These are phyloP conservation scores for Pichia sp. DNA, from an alignment of 1,139 yeast genomes.

Conservation along the genomic window DNA sequence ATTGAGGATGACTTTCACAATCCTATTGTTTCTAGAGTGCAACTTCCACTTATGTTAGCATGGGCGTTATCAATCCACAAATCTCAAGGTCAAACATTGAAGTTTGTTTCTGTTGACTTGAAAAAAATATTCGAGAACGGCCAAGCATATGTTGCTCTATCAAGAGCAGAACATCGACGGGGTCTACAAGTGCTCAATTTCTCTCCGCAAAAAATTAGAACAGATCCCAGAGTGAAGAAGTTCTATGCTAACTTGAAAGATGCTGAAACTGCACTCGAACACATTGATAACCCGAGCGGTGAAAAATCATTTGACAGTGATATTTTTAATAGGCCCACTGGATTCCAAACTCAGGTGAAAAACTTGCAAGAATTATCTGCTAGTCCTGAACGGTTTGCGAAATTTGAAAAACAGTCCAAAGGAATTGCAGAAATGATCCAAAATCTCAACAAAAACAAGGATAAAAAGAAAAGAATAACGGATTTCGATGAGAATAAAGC, in stretches of 20 bases:
- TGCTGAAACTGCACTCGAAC: constrained; percentile 30
- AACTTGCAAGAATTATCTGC: constrained; percentile 14
- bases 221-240: constrained; percentile 57
- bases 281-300: background rate
- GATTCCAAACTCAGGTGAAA: constrained; percentile 14
- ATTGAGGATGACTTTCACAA: constrained; percentile 58
- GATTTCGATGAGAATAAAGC: background rate
- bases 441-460: background rate
- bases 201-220: constrained; percentile 49
- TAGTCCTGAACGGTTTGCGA: constrained; percentile 18
- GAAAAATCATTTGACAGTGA: background rate
- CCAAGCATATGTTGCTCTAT: constrained; percentile 90
- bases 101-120: constrained; percentile 77
- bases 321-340: constrained; percentile 3
- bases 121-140: constrained; percentile 81
- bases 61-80: constrained; percentile 97
- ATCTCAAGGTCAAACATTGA: constrained; percentile 92
- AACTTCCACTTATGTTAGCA: constrained; percentile 81
- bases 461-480: background rate
- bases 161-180: constrained; percentile 75
- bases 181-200: constrained; percentile 79
- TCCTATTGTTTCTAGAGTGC: constrained; percentile 50
- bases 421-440: background rate
- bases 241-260: constrained; percentile 47
- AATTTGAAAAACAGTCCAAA: background rate